A percentile compares a stretch with the other conserved stretches of the same genome.
Conservation (phyloP, 2,329 filamentous ascomycete genomes). For the Zymoseptoria tritici region DNA sequence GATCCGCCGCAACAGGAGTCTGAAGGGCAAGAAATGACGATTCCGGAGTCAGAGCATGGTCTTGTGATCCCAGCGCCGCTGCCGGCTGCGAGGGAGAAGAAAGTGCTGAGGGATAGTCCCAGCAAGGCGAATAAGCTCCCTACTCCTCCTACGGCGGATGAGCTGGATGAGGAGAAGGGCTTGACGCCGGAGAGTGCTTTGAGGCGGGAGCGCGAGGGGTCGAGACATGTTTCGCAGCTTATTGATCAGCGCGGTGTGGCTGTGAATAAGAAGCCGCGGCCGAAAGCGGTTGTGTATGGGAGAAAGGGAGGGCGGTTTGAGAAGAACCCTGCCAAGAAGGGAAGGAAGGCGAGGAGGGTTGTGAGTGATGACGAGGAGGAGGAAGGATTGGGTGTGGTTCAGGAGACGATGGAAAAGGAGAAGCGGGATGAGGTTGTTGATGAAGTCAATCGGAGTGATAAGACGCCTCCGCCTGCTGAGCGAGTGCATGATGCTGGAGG, state of each 20-base stretch:
- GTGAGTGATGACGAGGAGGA: background rate
- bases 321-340: background rate
- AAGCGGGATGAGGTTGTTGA: constrained; percentile 2
- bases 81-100: background rate
- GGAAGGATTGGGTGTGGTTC: background rate
- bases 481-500: background rate
- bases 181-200: constrained; percentile 21
- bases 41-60: constrained; percentile 2
- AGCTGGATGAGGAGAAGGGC: constrained; percentile 11
- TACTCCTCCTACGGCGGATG: constrained; percentile 6
- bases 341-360: background rate
- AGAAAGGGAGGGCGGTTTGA: constrained; percentile 9
- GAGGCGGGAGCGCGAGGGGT: constrained; percentile 30
- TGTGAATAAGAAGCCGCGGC: constrained; percentile 8
- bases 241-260: constrained; percentile 9
- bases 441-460: background rate
- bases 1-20: background rate
- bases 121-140: constrained; percentile 24
- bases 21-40: background rate
- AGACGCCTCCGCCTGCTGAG: background rate
- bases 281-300: constrained; percentile 9
- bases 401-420: background rate
- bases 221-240: constrained; percentile 28
- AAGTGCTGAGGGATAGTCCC: constrained; percentile 17
- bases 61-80: background rate